Evolutionary conservation across 2,329 filamentous ascomycete genomes (phyloP).

Genomic region (Didymella exigua): DNA sequence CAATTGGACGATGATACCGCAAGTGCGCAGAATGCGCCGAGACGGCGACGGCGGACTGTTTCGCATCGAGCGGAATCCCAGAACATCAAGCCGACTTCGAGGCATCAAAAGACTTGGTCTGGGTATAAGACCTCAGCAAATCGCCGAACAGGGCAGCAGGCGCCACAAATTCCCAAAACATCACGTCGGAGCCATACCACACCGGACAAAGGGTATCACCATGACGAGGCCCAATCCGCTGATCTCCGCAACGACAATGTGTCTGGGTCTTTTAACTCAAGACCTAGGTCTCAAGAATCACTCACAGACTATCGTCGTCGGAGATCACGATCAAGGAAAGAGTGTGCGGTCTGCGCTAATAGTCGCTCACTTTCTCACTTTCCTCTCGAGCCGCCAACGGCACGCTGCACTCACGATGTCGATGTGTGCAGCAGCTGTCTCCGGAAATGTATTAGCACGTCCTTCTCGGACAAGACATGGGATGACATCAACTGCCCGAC

Average conservation of each 20-base stretch:
- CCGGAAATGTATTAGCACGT: slow-evolving; percentile 47
- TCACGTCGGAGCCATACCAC: neutral
- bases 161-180: neutral
- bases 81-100: neutral
- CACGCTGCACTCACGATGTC: slow-evolving; percentile 40
- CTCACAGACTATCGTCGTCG: neutral
- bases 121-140: neutral
- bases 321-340: slow-evolving; percentile 2
- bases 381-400: slow-evolving; percentile 39
- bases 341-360: slow-evolving; percentile 47
- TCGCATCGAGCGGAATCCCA: neutral
- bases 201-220: neutral
- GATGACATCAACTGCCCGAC: slow-evolving; percentile 58
- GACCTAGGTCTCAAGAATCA: neutral
- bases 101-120: neutral
- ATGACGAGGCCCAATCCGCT: neutral
- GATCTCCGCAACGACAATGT: neutral
- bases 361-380: slow-evolving; percentile 39
- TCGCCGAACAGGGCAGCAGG: neutral
- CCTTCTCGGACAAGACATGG: slow-evolving; percentile 49
- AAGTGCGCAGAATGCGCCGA: neutral
- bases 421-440: slow-evolving; percentile 49
- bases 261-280: neutral
- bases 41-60: neutral
- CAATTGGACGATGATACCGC: neutral